Evolutionary conservation across 495 filamentous ascomycete genomes (phyloP).

Genomic region (Hypoxylon subgilvum): DNA sequence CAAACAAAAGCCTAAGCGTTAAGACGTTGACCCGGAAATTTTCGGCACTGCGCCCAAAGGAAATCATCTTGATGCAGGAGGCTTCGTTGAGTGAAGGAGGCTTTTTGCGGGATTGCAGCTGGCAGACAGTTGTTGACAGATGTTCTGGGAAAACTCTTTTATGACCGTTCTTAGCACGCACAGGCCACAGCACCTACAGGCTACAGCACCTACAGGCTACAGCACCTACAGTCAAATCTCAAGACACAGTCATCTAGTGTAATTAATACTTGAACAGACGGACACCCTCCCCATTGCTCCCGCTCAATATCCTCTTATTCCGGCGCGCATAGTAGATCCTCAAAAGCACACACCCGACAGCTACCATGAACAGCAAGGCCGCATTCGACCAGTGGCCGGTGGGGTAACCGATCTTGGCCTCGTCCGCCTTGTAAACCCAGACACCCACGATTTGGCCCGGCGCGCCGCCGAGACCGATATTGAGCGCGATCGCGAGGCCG

Average conservation of each 20-base stretch:
- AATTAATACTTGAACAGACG: conserved; percentile 40
- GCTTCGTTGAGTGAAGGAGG: too few relatives aligned
- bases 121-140: too few relatives aligned
- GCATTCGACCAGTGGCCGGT: conserved; percentile 66
- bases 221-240: too few relatives aligned
- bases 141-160: too few relatives aligned
- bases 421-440: conserved; percentile 72
- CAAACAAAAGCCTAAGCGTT: too few relatives aligned
- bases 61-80: too few relatives aligned
- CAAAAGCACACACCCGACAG: conserved; percentile 43
- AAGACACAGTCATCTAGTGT: background rate
- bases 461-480: conserved; percentile 66
- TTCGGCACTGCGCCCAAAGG: too few relatives aligned
- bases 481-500: conserved; percentile 71
- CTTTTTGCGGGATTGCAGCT: too few relatives aligned
- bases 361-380: conserved; percentile 53
- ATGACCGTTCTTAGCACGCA: too few relatives aligned
- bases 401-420: conserved; percentile 66
- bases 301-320: conserved; percentile 46
- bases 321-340: conserved; percentile 50
- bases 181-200: too few relatives aligned
- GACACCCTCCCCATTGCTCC: conserved; percentile 27
- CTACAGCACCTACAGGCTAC: too few relatives aligned
- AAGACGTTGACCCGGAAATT: too few relatives aligned
- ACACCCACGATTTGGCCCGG: conserved; percentile 74